Base-by-base conservation (phyloP, 2,329 filamentous ascomycete genomes). In the Hypoxylon sp. region DNA sequence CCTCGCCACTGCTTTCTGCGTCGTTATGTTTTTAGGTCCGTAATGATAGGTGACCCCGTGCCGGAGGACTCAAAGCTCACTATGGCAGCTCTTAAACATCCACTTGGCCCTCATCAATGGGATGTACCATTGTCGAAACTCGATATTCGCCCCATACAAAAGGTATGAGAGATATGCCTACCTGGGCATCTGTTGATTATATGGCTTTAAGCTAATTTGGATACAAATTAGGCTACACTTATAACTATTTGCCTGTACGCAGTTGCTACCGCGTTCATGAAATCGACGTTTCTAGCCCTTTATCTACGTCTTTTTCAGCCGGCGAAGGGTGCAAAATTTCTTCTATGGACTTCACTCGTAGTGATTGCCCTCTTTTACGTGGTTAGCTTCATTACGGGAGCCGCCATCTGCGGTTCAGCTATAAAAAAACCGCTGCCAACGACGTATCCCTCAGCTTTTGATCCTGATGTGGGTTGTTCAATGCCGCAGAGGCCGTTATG, bases 51-150 rank as follows among this genome's bases (percentile, higher is more conserved):
- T 5, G 2, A 46, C 33, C 39, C 47, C 13, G 22, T 31, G n/a
- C 22, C 5, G 1, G 3, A 31, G 31, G 13, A 6, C 9, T 26
- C 5, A 31, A 46, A 44, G 50, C 63, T 61, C 24, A 57, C 24
- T 8, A 11, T 68, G 5, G 13, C 35, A 74, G 73, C 69, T 22
- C 66, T 71, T 10, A 63, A 62, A 13, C 14, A 55, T 17, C 63
- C 69, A 4, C 46, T 74, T 0, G 71, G 71, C 5, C 68, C 53
- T 4, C 73, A 74, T 59, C 70, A 74, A 55, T 74, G 73, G 73
- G 42, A 74, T 31, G 68, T 73, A 3, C 69, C 62, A 46, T 54
- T 71, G 14, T 69, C 63, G 9, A 29, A 64, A 33, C 59, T 70
- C 33, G 51, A 68, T 17, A 51, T 47, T 5, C 63, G 24, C 14